Conservation (phyloP, 1,284 basidiomycete genomes). For the Apiotrichum gracile region DNA sequence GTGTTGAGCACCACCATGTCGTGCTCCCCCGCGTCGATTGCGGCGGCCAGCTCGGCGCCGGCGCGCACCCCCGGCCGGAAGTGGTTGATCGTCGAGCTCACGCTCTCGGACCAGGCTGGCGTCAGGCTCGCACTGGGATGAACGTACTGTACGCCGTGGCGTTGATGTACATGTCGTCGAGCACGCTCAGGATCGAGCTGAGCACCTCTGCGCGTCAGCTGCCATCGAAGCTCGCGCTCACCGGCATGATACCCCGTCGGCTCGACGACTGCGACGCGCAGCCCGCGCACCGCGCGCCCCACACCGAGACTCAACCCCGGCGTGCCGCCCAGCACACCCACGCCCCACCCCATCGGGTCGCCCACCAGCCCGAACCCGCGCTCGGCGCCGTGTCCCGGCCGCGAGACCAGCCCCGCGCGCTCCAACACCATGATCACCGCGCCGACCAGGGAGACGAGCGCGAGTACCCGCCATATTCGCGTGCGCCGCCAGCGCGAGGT, state of each 20-base stretch:
- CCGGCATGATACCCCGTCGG: not conserved
- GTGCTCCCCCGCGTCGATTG: not conserved
- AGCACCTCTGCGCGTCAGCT: not conserved
- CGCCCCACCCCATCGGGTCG: not conserved
- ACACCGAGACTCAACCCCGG: not conserved
- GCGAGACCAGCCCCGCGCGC: too few relatives aligned
- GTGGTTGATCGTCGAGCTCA: not conserved
- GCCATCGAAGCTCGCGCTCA: not conserved
- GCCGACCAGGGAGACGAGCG: too few relatives aligned
- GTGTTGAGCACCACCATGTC: not conserved
- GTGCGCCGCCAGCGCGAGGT: too few relatives aligned
- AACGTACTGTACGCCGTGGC: not conserved
- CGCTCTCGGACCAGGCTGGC: too few relatives aligned
- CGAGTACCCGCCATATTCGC: too few relatives aligned
- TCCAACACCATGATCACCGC: too few relatives aligned
- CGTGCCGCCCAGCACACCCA: not conserved
- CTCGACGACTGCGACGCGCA: not conserved
- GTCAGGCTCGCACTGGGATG: too few relatives aligned
- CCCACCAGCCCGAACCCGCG: too few relatives aligned
- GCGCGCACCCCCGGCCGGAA: not conserved
- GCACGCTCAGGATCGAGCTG: not conserved
- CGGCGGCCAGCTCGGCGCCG: not conserved
- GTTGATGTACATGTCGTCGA: not conserved
- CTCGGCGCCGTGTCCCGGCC: too few relatives aligned
- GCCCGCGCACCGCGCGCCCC: not conserved